Percentiles rank a stretch among this genome's conserved stretches.
Conservation (phyloP, 768 basidiomycete species). For the Artomyces pyxidatus region DNA sequence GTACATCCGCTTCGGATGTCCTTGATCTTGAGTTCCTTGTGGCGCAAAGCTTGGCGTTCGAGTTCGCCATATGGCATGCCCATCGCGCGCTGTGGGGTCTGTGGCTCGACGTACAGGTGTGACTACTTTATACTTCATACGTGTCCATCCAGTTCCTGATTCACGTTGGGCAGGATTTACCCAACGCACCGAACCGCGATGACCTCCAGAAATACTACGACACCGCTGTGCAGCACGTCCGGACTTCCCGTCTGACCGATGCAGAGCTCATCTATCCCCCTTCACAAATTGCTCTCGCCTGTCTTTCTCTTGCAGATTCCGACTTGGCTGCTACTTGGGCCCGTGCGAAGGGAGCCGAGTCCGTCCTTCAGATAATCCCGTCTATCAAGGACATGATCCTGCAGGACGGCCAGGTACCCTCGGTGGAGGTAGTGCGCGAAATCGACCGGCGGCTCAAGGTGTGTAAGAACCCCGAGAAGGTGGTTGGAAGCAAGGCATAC, state of each 20-base stretch:
- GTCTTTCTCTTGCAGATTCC: constrained; percentile 58
- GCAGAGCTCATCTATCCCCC: constrained; percentile 88
- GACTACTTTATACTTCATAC: constrained; percentile 16
- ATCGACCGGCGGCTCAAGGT: constrained; percentile 80
- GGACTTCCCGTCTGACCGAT: constrained; percentile 82
- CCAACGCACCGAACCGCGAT: constrained; percentile 38
- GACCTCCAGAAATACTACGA: constrained; percentile 55
- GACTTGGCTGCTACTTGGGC: constrained; percentile 57
- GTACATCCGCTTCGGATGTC: constrained; percentile 73
- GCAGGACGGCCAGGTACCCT: constrained; percentile 50
- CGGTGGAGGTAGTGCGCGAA: constrained; percentile 78
- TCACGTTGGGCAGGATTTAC: constrained; percentile 40
- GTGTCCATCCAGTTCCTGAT: background rate
- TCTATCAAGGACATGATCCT: constrained; percentile 51
- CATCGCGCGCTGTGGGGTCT: constrained; percentile 86
- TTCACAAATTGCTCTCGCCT: constrained; percentile 86
- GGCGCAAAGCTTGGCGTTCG: constrained; percentile 88
- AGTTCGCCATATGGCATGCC: constrained; percentile 90
- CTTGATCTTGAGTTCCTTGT: constrained; percentile 94
- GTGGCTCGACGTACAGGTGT: constrained; percentile 81
- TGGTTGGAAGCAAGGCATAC: constrained; percentile 82
- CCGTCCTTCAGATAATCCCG: constrained; percentile 34
- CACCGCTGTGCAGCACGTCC: constrained; percentile 54
- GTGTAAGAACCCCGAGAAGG: constrained; percentile 96
- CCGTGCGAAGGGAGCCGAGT: constrained; percentile 31